Base-by-base conservation (phyloP, 208 protist genomes). In the Trypanosoma brucei region DNA sequence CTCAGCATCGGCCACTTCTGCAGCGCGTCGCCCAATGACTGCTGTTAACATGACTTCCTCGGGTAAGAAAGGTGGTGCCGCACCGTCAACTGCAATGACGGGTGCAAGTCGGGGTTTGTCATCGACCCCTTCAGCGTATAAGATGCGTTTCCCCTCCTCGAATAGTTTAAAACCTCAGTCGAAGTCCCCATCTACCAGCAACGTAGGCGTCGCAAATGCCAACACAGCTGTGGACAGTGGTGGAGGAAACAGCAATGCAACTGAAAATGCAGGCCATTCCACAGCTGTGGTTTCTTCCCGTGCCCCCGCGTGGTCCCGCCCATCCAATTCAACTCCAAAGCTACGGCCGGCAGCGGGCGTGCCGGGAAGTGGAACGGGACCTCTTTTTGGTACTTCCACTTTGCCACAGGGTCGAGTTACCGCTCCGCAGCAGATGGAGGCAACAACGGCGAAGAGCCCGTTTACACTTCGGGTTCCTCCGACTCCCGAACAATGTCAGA, bases 381-480 rank as follows among this genome's bases (percentile, higher is more conserved):
- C 42, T 46, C 42, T 14, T 14, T 11, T 14, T n/a, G 61, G 68
- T 6, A 63, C 66, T n/a, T 59, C 52, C n/a, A 54, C 59, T 1
- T 42, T 54, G 48, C 62, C 68, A 0, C 45, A 54, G 4, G 34
- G 35, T 7, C 39, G 31, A 52, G 37, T n/a, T 8, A 13, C 4
- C 45, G 7, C 2, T 38, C 38, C 6, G 53, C 52, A n/a, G 30
- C 40, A 68, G 9, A 14, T 42, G 37, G 37, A 37, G 34, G 44
- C 62, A 38, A 5, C 57, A 35, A 33, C 54, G 57, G 36, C 51
- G 30, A 68, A 67, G 57, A 76, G 63, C 46, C 60, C 61, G 37
- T 69, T 56, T 50, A 53, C 54, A n/a, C 60, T 73, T 34, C 71
- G 59, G 5, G 55, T 58, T 22, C 71, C 55, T 52, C 62, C 39